phyloP scores from a whole-genome alignment of 2,329 filamentous ascomycete species.

The Nothophaeocryptopus gaeumannii region DNA sequence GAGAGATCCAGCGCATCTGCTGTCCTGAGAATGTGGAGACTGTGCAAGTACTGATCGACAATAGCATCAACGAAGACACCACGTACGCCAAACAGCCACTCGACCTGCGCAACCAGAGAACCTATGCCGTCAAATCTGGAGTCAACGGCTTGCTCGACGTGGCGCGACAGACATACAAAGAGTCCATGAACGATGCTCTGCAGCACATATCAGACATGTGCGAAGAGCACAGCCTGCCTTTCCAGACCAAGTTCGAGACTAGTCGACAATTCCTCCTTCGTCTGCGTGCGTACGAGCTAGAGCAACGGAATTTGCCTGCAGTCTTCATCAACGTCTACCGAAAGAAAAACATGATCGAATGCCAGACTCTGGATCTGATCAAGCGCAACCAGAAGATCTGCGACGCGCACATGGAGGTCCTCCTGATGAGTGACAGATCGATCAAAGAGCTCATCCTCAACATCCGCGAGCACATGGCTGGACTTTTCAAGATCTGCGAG shows the following conservation, averaged over 20 bases:
- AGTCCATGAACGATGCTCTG: conserved; percentile 75
- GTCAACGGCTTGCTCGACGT: conserved; percentile 85
- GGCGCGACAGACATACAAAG: conserved; percentile 83
- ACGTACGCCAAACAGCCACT: conserved; percentile 74
- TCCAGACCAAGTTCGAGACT: conserved; percentile 73
- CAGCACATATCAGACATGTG: conserved; percentile 67
- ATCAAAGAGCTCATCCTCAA: conserved; percentile 68
- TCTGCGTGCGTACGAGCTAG: conserved; percentile 61
- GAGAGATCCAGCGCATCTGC: conserved; percentile 67
- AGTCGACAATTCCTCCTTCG: conserved; percentile 77
- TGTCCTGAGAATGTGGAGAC: conserved; percentile 58
- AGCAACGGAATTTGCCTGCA: conserved; percentile 58
- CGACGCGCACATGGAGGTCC: conserved; percentile 78
- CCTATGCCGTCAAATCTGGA: conserved; percentile 84
- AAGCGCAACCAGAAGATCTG: conserved; percentile 73
- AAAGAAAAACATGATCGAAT: conserved; percentile 76
- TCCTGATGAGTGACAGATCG: conserved; percentile 73
- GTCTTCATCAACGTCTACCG: conserved; percentile 73
- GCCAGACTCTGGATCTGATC: conserved; percentile 78
- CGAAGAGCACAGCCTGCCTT: conserved; percentile 54
- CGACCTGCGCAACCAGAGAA: conserved; percentile 83
- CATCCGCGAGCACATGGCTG: conserved; percentile 68
- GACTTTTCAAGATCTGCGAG: conserved; percentile 81
- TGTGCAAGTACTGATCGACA: conserved; percentile 63
- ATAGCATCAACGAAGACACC: conserved; percentile 76